Base-by-base conservation (phyloP, 1,284 basidiomycete genomes). In the Xanthoconium separans region DNA sequence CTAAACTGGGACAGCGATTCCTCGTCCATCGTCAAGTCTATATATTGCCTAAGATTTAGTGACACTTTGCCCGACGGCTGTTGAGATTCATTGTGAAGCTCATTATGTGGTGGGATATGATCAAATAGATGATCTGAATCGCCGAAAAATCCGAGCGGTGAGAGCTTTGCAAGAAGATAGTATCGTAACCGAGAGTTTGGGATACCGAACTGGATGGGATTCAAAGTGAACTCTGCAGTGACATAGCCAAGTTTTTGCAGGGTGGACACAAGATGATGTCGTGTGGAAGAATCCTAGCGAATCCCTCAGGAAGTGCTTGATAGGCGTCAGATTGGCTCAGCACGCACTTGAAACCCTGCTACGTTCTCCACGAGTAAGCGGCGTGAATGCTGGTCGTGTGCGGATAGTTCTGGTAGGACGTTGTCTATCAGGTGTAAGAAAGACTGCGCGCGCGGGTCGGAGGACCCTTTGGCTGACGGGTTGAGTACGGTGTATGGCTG, bases 401-500 rank as follows among this genome's bases (percentile, higher is more conserved):
- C 55, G 9, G 71, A 78, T 42, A 91, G 69, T 31, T 78, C 76
- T 0, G 88, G 87, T 0, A 91, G 72, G n/a, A 90, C 75, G n/a
- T 70, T 65, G 55, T 81, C 74, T 24, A 89, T 73, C 24, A 91
- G 76, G 66, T 87, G 82, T 27, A 89, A 73, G 66, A 91, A 91
- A 0, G 87, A 88, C 59, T 78, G 76, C 10, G 88, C 88, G n/a
- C 88, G 79, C 6, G 88, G 84, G 70, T 91, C 89, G 22, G 72
- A 70, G 10, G 77, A 79, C 7, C 85, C 89, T 72, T 83, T 84
- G 10, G 87, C 84, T 22, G 76, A 73, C 3, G 87, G 83, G 62
- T 89, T 90, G 51, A 91, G 73, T 2, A 89, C 79, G 0, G 89
- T 91, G 61, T 91, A 91, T 0, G 89, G 89, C 63, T 91, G 89